phyloP scores from a whole-genome alignment of 768 basidiomycete genomes.

The Dentipellis sp. region DNA sequence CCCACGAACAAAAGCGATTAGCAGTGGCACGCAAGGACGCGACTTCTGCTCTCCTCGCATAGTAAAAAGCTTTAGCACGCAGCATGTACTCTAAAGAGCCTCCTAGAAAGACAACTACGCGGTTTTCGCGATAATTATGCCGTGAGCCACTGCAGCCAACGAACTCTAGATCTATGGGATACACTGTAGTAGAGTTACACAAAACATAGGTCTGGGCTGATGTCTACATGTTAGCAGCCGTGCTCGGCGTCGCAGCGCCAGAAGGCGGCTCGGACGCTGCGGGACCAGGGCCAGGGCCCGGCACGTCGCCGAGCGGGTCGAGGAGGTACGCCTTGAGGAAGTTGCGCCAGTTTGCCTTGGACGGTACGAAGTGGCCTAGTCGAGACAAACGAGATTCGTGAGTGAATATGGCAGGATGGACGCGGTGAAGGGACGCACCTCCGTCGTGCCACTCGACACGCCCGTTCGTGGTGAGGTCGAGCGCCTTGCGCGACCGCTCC shows the following conservation, averaged over 20 bases:
- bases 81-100: too few relatives aligned
- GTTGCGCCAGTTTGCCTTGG: conserved; percentile 64
- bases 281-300: conserved; percentile 31
- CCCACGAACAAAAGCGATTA: too few relatives aligned
- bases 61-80: too few relatives aligned
- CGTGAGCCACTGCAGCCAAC: too few relatives aligned
- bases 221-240: not conserved
- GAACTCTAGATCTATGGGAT: too few relatives aligned
- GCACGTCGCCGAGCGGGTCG: conserved; percentile 37
- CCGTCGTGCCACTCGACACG: conserved; percentile 75
- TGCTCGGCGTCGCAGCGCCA: conserved; percentile 36
- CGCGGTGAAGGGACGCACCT: conserved; percentile 35
- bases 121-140: too few relatives aligned
- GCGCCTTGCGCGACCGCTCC: conserved; percentile 53
- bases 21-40: too few relatives aligned
- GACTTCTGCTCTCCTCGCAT: too few relatives aligned
- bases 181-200: too few relatives aligned
- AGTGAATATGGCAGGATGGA: not conserved
- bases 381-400: not conserved
- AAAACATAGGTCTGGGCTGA: too few relatives aligned
- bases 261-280: conserved; percentile 30
- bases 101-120: too few relatives aligned
- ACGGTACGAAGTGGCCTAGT: conserved; percentile 78
- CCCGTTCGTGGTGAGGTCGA: conserved; percentile 42
- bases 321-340: conserved; percentile 63